Evolutionary conservation across 225 moss, liverwort and hornwort genomes (phyloP), one percentile per base, ranked within the genome.

Genomic region (Thuidium tamariscinum): DNA sequence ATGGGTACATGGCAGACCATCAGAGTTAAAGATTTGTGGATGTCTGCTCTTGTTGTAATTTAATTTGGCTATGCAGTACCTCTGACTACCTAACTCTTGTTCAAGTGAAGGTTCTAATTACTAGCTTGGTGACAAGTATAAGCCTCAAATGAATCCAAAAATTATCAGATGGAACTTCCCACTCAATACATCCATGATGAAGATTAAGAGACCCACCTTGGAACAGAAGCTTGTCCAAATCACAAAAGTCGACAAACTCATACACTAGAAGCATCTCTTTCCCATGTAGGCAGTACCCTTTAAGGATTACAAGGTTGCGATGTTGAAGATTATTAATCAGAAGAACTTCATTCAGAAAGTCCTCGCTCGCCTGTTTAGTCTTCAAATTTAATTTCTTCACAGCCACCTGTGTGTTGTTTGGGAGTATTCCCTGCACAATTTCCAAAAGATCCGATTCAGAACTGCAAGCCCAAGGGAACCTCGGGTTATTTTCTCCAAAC

Each of bases 201-300:
- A n/a, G 46, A 79, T 27, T 39, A 37, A n/a, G 32, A 81, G 57
- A 83, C 76, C 59, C 62, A 82, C 86, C 68, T 62, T 57, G 69
- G 39, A 92, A 79, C 65, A 93, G 77, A 54, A 92, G 84, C 87
- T 93, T 92, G n/a, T 86, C 93, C 79, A 93, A 64, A 68, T 92
- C 92, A 32, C 82, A 76, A 69, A 84, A 86, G 84, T 93, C 92
- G 1, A 89, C 91, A 72, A 84, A 62, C 36, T 92, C 93, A 59
- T 91, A 93, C 26, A 93, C 89, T 21, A 93, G 82, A 25, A 92
- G 84, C 86, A 90, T 92, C 62, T 89, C 83, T 54, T 89, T 88
- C 7, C 88, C 88, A 18, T 91, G 81, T 22, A 93, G 82, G 68
- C 92, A 93, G 84, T 91, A 93, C 14, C 91, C 93, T 87, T 88